Evolutionary conservation across 2,329 filamentous ascomycete genomes (phyloP), one percentile per base, ranked within the genome.

Genomic region (Fusarium pseudograminearum): DNA sequence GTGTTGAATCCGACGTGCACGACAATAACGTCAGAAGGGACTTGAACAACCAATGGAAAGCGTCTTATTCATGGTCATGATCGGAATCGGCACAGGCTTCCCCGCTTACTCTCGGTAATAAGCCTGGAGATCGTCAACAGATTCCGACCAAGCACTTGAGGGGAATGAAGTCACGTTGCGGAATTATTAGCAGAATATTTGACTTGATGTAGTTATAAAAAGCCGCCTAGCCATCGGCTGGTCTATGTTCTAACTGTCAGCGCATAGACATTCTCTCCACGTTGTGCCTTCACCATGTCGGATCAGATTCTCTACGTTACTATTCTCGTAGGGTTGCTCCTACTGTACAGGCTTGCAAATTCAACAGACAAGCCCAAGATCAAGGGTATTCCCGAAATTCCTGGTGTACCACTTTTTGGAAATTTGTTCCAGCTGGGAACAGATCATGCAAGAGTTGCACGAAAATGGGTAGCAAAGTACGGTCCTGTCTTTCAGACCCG

Each of bases 401-500:
- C 88, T 0, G 88, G 88, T 1, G 76, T 89, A 7, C 88, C 88
- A 6, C 73, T 91, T 11, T 88, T 91, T 69, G 89, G 89, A 7
- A 91, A 89, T 65, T 79, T 91, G 6, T 73, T 90, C 2, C 85
- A 90, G 70, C 81, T 91, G 9, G 87, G 88, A 4, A 81, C 83
- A 4, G 80, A 86, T 55, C 85, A 90, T 80, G 84, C 89, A 10
- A 82, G 83, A 31, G 81, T 84, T 28, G 81, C 87, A 3, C 83
- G 82, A 18, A 81, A 82, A 75, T 89, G 88, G 85, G 87, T 85
- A 4, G 84, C 86, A 68, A 84, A 87, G 64, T 90, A 87, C 55
- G 88, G 88, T 1, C 85, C 86, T 3, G 89, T 91, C 15, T 91
- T 90, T 69, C 89, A 91, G 71, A 87, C 89, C 4, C 84, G 87